Evolutionary conservation across 2,329 filamentous ascomycete genomes (phyloP), one percentile per base, ranked within the genome.

Genomic region (Zasmidium cellare): DNA sequence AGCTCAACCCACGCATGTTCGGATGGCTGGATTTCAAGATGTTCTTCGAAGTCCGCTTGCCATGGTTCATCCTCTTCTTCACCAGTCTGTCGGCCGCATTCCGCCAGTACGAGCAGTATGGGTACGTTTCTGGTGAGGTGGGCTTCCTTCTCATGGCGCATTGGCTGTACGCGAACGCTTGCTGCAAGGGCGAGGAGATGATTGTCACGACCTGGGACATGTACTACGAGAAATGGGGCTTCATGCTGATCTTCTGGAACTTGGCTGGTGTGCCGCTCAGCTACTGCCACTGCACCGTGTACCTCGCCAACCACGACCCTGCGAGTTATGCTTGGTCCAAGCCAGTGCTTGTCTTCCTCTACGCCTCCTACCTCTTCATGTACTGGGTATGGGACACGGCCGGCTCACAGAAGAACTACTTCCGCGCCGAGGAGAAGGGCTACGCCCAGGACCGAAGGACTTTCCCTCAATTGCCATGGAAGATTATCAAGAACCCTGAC

Each of bases 181-280:
- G 92, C 79, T 86, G 88, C 67, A 96, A 96, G 79, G 92, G 89
- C 49, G 92, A 96, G 77, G 91, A 96, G 76, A 84, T 91, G 72
- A 96, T 96, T 74, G 84, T 91, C 58, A 89, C 89, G 9, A 94
- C 91, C 51, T 96, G 92, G 86, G 92, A 96, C 70, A 96, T 96
- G 88, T 96, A 96, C 80, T 93, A 91, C 69, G 92, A 96, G 81
- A 96, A 96, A 79, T 92, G 90, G 85, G 92, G 92, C 53, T 96
- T 96, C 80, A 96, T 96, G 92, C 84, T 96, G 65, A 96, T 96
- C 75, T 96, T 96, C 84, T 96, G 92, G 92, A 96, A 96, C 77
- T 81, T 96, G 73, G 91, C 92, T 48, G 92, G 92, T 65, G 92
- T 96, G 23, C 92, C 92, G 14, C 82, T 96, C 53, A 92, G 87